Evolutionary conservation across 805 yeast species (phyloP).

Genomic region (Metschnikowia cerradonensis): DNA sequence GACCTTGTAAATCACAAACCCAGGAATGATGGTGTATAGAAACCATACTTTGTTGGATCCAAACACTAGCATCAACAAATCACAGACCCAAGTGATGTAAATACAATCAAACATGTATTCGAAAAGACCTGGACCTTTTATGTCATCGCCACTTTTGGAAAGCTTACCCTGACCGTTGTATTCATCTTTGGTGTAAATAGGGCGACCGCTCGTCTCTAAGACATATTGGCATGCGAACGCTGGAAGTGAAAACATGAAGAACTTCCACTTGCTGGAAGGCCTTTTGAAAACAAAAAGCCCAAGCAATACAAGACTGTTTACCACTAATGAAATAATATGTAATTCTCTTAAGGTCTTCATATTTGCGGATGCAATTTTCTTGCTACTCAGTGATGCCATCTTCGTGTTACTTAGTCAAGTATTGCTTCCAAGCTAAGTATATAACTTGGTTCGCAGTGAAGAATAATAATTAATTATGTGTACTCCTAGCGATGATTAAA

Average conservation of each 20-base stretch:
- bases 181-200: constrained; percentile 41
- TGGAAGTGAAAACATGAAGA: constrained; percentile 33
- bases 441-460: neutral
- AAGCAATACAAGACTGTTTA: constrained; percentile 14
- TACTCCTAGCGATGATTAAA: neutral
- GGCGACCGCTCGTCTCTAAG: constrained; percentile 60
- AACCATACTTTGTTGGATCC: constrained; percentile 64
- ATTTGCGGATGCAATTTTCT: constrained; percentile 48
- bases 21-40: constrained; percentile 49
- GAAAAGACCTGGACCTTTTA: constrained; percentile 58
- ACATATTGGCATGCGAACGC: constrained; percentile 44
- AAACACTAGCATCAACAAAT: constrained; percentile 47
- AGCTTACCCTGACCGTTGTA: constrained; percentile 34
- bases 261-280: constrained; percentile 19
- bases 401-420: neutral
- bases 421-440: neutral
- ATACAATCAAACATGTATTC: constrained; percentile 71
- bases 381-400: constrained; percentile 58
- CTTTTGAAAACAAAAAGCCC: constrained; percentile 11
- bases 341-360: constrained; percentile 36
- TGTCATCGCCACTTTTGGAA: constrained; percentile 55
- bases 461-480: neutral
- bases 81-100: constrained; percentile 59
- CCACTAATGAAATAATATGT: constrained; percentile 27
- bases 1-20: constrained; percentile 46